Evolutionary conservation across 1,139 yeast species (phyloP), one percentile per base, ranked within the genome.

Genomic region (Debaryomycetaceae sp.): DNA sequence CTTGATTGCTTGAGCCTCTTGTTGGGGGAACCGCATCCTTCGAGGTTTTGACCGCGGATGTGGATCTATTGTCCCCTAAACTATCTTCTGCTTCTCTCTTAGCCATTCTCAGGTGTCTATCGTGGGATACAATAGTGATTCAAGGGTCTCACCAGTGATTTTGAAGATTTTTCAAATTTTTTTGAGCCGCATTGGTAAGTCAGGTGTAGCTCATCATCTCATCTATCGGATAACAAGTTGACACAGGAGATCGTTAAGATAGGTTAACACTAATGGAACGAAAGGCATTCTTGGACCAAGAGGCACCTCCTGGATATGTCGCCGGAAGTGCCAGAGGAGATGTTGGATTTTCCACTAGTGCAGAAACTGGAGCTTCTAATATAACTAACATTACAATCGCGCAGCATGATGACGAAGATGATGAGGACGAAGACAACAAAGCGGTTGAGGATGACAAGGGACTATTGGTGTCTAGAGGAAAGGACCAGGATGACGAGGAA

Each of bases 271-370:
- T 22, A 11, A 78, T 78, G 83, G 80, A 76, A 27, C 58, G 80
- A 42, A 68, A 68, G 51, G 72, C 81, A n/a, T 93, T 93, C 63
- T 72, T 93, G 45, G 91, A 86, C 57, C 90, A 87, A 68, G 83
- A 85, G 50, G 85, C 98, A 0, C 99, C 99, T 0, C 80, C 85
- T 3, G 96, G 96, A 6, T 93, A 93, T 60, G 79, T 90, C 36
- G 87, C 98, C 1, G 99, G 99, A 31, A 68, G 90, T 6, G 99
- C 98, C 0, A 74, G 99, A 59, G 99, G 99, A 14, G 99, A 98
- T 1, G 80, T 88, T 0, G 98, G 98, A 1, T 91, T 91, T 62
- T 82, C 93, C 0, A 87, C 96, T 0, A 78, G 89, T 48, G 87
- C 93, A 2, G 95, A 86, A 52, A 66, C 42, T 5, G 27, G 85